Base-by-base conservation (phyloP, 2,329 filamentous ascomycete species). In the Penicillium sp. region DNA sequence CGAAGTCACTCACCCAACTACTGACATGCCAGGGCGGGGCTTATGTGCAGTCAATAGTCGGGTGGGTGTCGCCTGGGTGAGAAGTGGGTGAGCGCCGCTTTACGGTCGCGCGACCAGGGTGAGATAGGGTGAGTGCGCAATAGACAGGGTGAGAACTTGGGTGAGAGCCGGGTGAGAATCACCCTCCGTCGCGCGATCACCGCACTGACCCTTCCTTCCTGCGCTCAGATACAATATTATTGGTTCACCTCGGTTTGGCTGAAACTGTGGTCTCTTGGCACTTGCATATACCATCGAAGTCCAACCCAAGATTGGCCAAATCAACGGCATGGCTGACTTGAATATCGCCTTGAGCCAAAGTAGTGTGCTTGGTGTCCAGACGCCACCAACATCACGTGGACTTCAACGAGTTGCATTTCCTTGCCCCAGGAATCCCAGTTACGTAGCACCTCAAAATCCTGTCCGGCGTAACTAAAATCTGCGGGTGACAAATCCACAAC, bases 1-100 rank as follows among this genome's bases (percentile, higher is more conserved):
- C 53, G 53, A 56, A 53, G 30, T 53, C 50, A 38, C 38, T 53
- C 50, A 38, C 38, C 26, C 9, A 42, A 45, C 53, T 45, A 45
- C 53, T 42, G 33, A 33, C 53, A n/a, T 56, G 12, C 53, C 40
- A 45, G 53, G 15, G 53, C 33, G 37, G 8, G 28, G 53, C 53
- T 44, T 56, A 47, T 35, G 26, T 30, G 3, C 17, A 12, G 6
- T 30, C 6, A 42, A 42, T 42, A 42, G 40, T 42, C 40, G 40
- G 40, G 40, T 42, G 40, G 40, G 4, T 40, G 38, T 17, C 40
- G 40, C 40, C 40, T n/a, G 40, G 40, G 40, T 42, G 40, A 42
- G 38, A n/a, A n/a, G n/a, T n/a, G n/a, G n/a, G n/a, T n/a, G n/a
- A n/a, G n/a, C n/a, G n/a, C n/a, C n/a, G n/a, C n/a, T n/a, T n/a